A percentile compares a stretch with the other conserved stretches of the same genome.
phyloP scores from a whole-genome alignment of 306 rosid genomes.

The Albizia julibrissin region DNA sequence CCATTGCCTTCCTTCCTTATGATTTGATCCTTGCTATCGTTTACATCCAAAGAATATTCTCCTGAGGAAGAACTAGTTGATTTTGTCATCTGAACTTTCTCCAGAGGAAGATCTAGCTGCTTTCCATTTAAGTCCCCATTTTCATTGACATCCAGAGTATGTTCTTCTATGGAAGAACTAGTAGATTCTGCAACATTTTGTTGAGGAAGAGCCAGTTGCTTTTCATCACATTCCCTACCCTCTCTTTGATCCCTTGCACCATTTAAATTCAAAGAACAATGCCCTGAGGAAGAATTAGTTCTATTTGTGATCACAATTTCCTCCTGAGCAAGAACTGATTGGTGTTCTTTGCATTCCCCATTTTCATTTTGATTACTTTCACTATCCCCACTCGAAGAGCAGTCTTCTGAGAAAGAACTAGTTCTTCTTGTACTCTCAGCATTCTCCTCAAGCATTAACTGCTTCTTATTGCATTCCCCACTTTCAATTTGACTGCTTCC shows the following conservation, averaged over 20 bases:
- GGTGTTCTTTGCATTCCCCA: constrained; percentile 16
- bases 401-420: constrained; percentile 25
- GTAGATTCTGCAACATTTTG: background rate
- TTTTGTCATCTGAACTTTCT: background rate
- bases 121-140: background rate
- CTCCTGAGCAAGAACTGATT: constrained; percentile 4
- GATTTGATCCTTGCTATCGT: constrained; percentile 24
- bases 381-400: constrained; percentile 10
- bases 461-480: background rate
- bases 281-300: background rate
- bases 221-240: constrained; percentile 17
- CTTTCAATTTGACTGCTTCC: constrained; percentile 3
- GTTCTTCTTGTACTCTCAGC: background rate
- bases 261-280: background rate
- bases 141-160: background rate
- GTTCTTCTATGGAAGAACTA: background rate
- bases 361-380: constrained; percentile 27
- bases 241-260: constrained; percentile 27
- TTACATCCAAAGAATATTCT: constrained; percentile 8
- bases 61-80: constrained; percentile 4
- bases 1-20: constrained; percentile 22
- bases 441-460: constrained; percentile 34
- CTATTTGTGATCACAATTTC: background rate
- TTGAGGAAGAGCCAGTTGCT: background rate
- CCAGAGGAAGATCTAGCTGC: constrained; percentile 5